Evolutionary conservation across 2,329 filamentous ascomycete genomes (phyloP).

Genomic region (Chalaropsis ovoidea): DNA sequence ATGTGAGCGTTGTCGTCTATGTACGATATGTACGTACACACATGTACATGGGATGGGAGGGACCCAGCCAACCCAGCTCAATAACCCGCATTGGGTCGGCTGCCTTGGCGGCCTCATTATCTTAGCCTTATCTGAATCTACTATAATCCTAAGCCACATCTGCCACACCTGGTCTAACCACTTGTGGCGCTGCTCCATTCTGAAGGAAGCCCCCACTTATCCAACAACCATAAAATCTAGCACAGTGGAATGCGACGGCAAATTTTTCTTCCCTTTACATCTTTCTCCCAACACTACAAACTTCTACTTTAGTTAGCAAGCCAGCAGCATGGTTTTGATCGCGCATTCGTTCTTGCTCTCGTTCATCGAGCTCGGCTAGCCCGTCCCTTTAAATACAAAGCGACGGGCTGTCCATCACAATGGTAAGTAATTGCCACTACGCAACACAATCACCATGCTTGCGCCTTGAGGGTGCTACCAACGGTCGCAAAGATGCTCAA

Average conservation of each 20-base stretch:
- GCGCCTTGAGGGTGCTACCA: background rate
- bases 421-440: constrained; percentile 18
- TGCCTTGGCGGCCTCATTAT: constrained; percentile 21
- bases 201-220: constrained; percentile 22
- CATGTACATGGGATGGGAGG: background rate
- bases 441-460: background rate
- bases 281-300: constrained; percentile 7
- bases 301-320: background rate
- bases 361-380: constrained; percentile 15
- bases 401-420: constrained; percentile 10
- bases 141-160: background rate
- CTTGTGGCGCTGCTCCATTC: constrained; percentile 16
- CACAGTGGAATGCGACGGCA: constrained; percentile 21
- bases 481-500: constrained; percentile 31
- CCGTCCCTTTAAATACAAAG: constrained; percentile 16
- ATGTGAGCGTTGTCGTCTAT: constrained; percentile 17
- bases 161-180: constrained; percentile 1
- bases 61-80: constrained; percentile 4
- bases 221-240: constrained; percentile 18
- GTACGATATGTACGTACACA: background rate
- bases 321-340: constrained; percentile 15
- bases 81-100: constrained; percentile 1
- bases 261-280: constrained; percentile 18
- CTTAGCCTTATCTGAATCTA: background rate
- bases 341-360: background rate